Base-by-base conservation (phyloP, 2,329 filamentous ascomycete species). In the Mariannaea sp. region DNA sequence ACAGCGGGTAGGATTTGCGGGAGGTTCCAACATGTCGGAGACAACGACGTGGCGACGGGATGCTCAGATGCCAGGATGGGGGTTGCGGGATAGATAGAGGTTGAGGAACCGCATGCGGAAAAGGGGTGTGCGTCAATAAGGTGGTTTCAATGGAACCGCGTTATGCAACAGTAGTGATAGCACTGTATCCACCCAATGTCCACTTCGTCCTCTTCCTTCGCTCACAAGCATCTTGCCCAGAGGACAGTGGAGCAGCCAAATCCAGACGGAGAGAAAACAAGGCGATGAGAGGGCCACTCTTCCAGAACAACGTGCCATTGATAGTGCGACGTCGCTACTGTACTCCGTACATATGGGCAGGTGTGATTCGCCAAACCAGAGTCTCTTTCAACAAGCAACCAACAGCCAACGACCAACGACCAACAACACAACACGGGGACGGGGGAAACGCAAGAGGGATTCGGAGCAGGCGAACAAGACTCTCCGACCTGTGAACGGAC, bases 1-100 rank as follows among this genome's bases (percentile, higher is more conserved):
- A 13, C 16, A 16, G 17, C 20, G 44, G 29, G 44, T 53, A 39
- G 50, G 44, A 44, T 53, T 44, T 38, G 39, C 50, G 39, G 50
- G 50, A 53, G 44, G 50, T 49, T 44, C 50, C 50, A 53, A 53
- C 50, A 48, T 44, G 40, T 33, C 51, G 45, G 50, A 46, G 44
- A 42, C 38, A 26, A 45, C 38, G 33, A 45, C 44, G 40, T 40
- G 51, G 40, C 45, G 50, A 53, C 43, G 50, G 50, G 14, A 49
- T 53, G 50, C 44, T 53, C 36, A 43, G 26, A 42, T 27, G 40
- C 50, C 32, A 38, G 50, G 50, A 53, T 53, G 39, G 12, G 39
- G 39, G 24, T 38, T 48, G 50, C 50, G 50, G 49, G 50, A 48
- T 43, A 42, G 50, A 48, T 43, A 40, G 10, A 40, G 39, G 30